Evolutionary conservation across 495 filamentous ascomycete genomes (phyloP), one percentile per base, ranked within the genome.

Genomic region (Penicillium salamii): DNA sequence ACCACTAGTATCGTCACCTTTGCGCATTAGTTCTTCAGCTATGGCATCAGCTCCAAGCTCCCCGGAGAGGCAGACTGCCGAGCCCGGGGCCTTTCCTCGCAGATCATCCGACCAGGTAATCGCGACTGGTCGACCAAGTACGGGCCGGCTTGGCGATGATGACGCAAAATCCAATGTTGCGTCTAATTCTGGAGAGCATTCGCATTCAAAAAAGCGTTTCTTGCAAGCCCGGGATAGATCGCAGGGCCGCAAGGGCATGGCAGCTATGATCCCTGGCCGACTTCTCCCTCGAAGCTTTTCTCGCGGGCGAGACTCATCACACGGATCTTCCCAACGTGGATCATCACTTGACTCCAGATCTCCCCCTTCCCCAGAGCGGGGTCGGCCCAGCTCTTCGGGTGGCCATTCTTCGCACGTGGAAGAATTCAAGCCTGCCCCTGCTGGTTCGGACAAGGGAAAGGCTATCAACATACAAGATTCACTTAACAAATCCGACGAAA

Each of bases 401-500:
- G 68, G 62, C 15, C 65, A 69, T 19, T 61, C 66, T 42, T 57
- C 77, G 28, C 68, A 68, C 70, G 63, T 57, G 63, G 63, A 54
- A 66, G 68, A 15, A 62, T 62, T 23, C 65, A 72, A 55, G 9
- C 53, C 54, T 0, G 5, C 45, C 1, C 43, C 67, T 65, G 31
- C 56, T 72, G 33, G 55, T 18, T 37, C 82, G 6, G 74, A 78
- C 28, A 78, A 78, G 39, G 76, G 75, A 15, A 74, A 78, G 41
- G 57, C 74, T 3, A 58, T 85, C 29, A 79, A 82, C 49, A 79
- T 82, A 66, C 74, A 77, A 36, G 82, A 65, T 50, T 77, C 81
- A 9, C 82, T 85, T 59, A 74, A 79, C 29, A 71, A 81, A n/a
- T 88, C 86, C 0, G 85, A 89, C 60, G 84, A 80, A 23, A 78